Evolutionary conservation across 768 basidiomycete species (phyloP).

Genomic region (Boletus patriciae): DNA sequence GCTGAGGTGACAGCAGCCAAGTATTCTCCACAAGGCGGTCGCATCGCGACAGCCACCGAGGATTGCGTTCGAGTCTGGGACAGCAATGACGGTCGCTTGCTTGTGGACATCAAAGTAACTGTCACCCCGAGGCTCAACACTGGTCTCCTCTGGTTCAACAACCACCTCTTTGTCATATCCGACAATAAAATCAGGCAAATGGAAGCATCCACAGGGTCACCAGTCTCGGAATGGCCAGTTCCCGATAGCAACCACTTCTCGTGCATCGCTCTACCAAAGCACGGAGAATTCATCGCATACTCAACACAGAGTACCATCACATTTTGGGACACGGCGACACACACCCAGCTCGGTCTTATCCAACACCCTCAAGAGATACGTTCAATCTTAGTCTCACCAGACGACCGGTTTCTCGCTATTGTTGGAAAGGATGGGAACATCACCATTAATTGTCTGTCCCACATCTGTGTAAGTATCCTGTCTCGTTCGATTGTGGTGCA

Average conservation of each 20-base stretch:
- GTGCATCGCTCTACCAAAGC: neutral
- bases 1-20: conserved; percentile 3
- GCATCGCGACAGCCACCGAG: too few relatives aligned
- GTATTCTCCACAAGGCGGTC: neutral
- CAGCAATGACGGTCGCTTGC: neutral
- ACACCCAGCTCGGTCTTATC: neutral
- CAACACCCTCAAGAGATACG: neutral
- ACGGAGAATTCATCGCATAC: neutral
- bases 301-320: neutral
- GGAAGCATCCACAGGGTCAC: neutral
- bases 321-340: conserved; percentile 1
- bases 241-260: neutral
- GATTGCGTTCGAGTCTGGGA: neutral
- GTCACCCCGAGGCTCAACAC: neutral
- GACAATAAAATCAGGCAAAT: neutral
- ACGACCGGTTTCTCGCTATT: neutral
- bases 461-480: neutral
- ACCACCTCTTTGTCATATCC: neutral
- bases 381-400: neutral
- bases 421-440: neutral
- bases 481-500: too few relatives aligned
- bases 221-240: neutral
- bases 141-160: conserved; percentile 7
- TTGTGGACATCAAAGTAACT: neutral
- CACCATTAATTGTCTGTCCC: neutral